Evolutionary conservation across 208 protist genomes (phyloP), one percentile per base, ranked within the genome.

Genomic region (Dictyostelium gargantuum): DNA sequence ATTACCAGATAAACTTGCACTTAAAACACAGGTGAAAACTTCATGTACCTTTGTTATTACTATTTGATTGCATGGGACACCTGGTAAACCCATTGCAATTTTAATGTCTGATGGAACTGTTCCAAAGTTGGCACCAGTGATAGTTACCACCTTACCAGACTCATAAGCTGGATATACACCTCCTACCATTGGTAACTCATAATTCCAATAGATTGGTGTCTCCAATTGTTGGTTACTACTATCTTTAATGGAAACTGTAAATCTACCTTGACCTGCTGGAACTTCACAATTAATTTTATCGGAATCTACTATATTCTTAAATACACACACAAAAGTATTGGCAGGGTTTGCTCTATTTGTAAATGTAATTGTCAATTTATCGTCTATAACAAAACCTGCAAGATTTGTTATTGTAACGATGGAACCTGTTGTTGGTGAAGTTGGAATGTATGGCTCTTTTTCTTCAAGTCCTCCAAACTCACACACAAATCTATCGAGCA

Each of bases 401-500:
- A 81, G 11, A 48, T 66, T 66, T 38, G 32, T 66, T 5, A 81
- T 32, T 13, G 11, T 66, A 10, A 81, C 35, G 42, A 1, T 26
- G n/a, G 46, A 54, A 35, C 58, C 76, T 13, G 19, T 2, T 6
- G 76, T 66, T 21, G 32, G 19, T 42, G 35, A 29, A 3, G 29
- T 10, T 15, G n/a, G 32, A 4, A 81, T 48, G 23, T n/a, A 13
- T 9, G 76, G 76, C 35, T 81, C 21, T 46, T 66, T 23, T 48
- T 81, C 21, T 46, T 66, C 35, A 2, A 66, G 46, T 10, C 76
- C 76, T 48, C 76, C 76, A 81, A n/a, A 81, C 32, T 81, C 76
- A 66, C 76, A 81, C 42, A 80, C 40, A 56, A 19, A 80, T 29
- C 21, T 26, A 35, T 19, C 8, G n/a, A 80, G 5, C 15, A 19